Evolutionary conservation across 2,329 filamentous ascomycete species (phyloP), one percentile per base, ranked within the genome.

Genomic region (Epichloe gansuensis): DNA sequence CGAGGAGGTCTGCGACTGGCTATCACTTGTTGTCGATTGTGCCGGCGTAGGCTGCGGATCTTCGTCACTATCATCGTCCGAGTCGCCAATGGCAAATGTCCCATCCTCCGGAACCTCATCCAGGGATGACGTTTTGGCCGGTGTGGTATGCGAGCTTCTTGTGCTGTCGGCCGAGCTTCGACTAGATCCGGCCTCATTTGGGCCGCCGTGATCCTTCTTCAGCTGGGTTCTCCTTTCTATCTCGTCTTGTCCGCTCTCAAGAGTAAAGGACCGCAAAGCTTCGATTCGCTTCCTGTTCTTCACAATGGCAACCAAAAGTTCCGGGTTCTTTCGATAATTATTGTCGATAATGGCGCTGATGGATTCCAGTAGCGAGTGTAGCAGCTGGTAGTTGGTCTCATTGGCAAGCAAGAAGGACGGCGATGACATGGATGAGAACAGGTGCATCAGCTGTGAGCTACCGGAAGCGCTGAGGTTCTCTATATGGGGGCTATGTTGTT

Each of bases 391-490:
- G 59, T 98, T 98, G 39, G 81, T 86, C 54, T 98, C 93, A 61
- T 95, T 97, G 7, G 88, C 89, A 17, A 97, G 74, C 9, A 98
- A 72, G 65, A 97, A 98, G 35, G 87, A 89, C 0, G 93, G 91
- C 0, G 90, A 88, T 8, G 91, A 94, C 87, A 97, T 95, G 37
- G 88, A 93, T 4, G 83, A 81, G 65, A 94, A 95, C 0, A 97
- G 74, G 61, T 96, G 90, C 59, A 97, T 75, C 34, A 97, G 72
- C 65, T 90, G 95, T 2, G 85, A 82, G 64, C 88, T 87, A 15
- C 89, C 83, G 3, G 83, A 78, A 4, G 82, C 74, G 49, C 86
- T 88, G 11, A 97, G 72, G 23, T 85, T 81, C 62, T 93, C 82
- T 4, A 93, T 74, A 63, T 95, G 88, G 15, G 85, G 11, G 91